Evolutionary conservation across 371 early-diverging fungal species (phyloP).

Genomic region (Circinella minor): DNA sequence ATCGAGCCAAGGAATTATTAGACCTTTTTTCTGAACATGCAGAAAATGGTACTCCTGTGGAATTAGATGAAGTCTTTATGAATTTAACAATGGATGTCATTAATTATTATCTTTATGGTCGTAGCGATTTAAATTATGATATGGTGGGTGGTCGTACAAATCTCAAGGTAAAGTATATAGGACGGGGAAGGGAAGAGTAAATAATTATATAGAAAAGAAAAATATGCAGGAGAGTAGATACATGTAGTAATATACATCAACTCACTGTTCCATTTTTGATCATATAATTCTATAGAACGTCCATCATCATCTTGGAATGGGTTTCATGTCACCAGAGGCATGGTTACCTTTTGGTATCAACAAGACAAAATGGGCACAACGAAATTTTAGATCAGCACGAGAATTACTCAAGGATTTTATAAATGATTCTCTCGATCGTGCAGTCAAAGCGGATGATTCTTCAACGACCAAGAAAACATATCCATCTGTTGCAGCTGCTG

Average conservation of each 20-base stretch:
- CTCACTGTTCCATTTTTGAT: too few relatives aligned
- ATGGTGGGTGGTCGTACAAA: conserved; percentile 44
- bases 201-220: too few relatives aligned
- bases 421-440: conserved; percentile 31
- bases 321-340: conserved; percentile 47
- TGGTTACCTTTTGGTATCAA: conserved; percentile 53
- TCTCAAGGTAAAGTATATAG: conserved; percentile 35
- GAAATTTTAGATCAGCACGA: conserved; percentile 36
- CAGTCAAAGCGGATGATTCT: conserved; percentile 17
- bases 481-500: conserved; percentile 45
- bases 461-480: conserved; percentile 19
- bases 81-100: conserved; percentile 57
- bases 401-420: conserved; percentile 44
- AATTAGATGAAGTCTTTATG: conserved; percentile 43
- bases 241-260: too few relatives aligned
- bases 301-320: conserved; percentile 43
- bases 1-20: conserved; percentile 24
- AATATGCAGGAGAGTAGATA: too few relatives aligned
- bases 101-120: conserved; percentile 53
- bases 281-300: conserved; percentile 28
- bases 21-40: conserved; percentile 30
- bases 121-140: conserved; percentile 42
- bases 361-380: conserved; percentile 50
- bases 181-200: too few relatives aligned
- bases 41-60: conserved; percentile 25